Evolutionary conservation across 139 green algal genomes (phyloP).

Genomic region (Tetratostichococcus sp.): DNA sequence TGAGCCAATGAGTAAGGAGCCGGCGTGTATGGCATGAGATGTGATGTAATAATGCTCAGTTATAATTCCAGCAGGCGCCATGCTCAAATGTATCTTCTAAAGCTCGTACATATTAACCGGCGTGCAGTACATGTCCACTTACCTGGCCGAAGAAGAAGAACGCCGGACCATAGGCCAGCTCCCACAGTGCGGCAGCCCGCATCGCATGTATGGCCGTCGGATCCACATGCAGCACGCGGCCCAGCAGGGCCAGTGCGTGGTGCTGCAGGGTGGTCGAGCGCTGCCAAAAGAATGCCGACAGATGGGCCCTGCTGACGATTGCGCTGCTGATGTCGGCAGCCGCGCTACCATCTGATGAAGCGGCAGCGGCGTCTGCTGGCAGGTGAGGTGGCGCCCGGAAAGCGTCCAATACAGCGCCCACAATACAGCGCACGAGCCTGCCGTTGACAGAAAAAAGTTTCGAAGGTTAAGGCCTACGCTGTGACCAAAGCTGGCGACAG

Average conservation of each 20-base stretch:
- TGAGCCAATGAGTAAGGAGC: no score
- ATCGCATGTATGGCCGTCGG: neutral
- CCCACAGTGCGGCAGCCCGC: slow-evolving; percentile 24
- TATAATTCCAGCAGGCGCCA: no score
- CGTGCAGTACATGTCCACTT: no score
- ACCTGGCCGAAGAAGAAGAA: slow-evolving; percentile 29
- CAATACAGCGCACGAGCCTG: slow-evolving; percentile 13
- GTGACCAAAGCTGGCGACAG: no score
- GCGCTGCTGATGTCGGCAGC: no score
- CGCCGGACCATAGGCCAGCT: slow-evolving; percentile 11
- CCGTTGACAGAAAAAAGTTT: neutral
- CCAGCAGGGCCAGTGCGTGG: slow-evolving; percentile 14
- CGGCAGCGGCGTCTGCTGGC: no score
- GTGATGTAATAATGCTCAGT: no score
- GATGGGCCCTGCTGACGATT: no score
- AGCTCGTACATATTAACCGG: no score
- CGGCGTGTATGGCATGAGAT: no score
- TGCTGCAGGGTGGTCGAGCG: slow-evolving; percentile 16
- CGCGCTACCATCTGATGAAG: neutral
- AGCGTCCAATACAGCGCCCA: slow-evolving; percentile 3
- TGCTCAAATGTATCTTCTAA: no score
- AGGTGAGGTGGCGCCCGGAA: neutral
- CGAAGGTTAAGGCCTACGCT: no score
- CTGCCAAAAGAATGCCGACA: neutral
- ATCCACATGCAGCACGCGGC: slow-evolving; percentile 2